Evolutionary conservation across 2,329 filamentous ascomycete species (phyloP), one percentile per base, ranked within the genome.

Genomic region (Didymella exigua): DNA sequence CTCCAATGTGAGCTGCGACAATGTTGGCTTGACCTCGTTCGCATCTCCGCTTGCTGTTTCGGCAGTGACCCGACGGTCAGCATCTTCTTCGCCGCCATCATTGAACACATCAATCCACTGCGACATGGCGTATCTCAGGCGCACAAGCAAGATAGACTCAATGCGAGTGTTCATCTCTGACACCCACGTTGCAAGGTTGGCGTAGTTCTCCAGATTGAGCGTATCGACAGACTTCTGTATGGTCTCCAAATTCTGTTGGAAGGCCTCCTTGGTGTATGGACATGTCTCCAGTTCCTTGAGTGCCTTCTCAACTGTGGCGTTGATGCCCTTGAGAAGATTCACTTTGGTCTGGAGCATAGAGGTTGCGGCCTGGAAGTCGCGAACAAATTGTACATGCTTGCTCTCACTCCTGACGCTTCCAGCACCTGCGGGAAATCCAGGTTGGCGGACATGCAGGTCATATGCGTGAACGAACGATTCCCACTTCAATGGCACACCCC

Each of bases 401-500:
- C 91, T 96, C 75, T 96, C 93, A 16, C 85, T 77, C 31, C 74
- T 73, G 53, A 82, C 69, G 65, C 85, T 77, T 68, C 89, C 83
- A 69, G 81, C 75, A 51, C 83, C 84, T 64, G 85, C 86, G 18
- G 85, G 77, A 49, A 85, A 82, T 3, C 82, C 78, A 60, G 75
- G 80, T 67, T 84, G 85, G 61, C 86, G 89, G 60, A 93, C 86
- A 64, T 93, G 93, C 27, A 97, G 82, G 73, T 99, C 95, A 74
- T 97, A 97, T 1, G 92, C 93, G 73, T 97, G 93, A 48, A 99
- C 91, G 67, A 99, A 98, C 0, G 95, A 96, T 70, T 99, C 95
- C 95, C 95, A 99, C 67, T 92, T 88, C 24, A 99, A 78, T 1
- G 91, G 91, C 26, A 98, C 84, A 55, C 96, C 95, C 75, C 96